Evolutionary conservation across 495 filamentous ascomycete species (phyloP).

Genomic region (Jackrogersella minutella): DNA sequence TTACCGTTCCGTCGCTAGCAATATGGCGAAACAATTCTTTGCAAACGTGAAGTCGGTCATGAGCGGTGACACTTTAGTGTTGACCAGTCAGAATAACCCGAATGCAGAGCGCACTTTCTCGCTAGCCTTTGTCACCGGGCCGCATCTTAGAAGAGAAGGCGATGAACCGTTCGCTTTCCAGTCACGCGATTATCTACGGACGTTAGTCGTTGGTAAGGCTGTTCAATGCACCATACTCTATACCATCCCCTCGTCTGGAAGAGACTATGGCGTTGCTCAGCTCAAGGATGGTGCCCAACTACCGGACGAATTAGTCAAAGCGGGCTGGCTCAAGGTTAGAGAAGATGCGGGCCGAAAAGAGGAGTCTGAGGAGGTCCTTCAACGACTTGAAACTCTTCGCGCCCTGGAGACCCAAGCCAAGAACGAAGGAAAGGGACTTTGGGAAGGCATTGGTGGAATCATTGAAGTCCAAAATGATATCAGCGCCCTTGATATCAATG

Average conservation of each 20-base stretch:
- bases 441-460: slow-evolving; percentile 64
- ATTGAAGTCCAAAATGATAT: slow-evolving; percentile 84
- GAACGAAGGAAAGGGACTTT: slow-evolving; percentile 78
- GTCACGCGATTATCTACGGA: slow-evolving; percentile 89
- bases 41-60: slow-evolving; percentile 93
- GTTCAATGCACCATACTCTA: slow-evolving; percentile 84
- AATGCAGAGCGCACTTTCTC: slow-evolving; percentile 83
- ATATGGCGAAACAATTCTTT: slow-evolving; percentile 55
- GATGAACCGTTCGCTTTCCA: slow-evolving; percentile 93
- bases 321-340: slow-evolving; percentile 89
- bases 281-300: slow-evolving; percentile 76
- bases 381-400: slow-evolving; percentile 77
- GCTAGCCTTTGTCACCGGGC: slow-evolving; percentile 89
- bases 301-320: slow-evolving; percentile 79
- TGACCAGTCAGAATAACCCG: slow-evolving; percentile 76
- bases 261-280: slow-evolving; percentile 84
- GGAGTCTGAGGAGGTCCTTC: slow-evolving; percentile 74
- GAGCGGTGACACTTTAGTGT: slow-evolving; percentile 89
- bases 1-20: slow-evolving; percentile 29
- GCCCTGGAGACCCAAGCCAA: slow-evolving; percentile 82
- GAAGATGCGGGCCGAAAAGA: slow-evolving; percentile 92
- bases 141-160: slow-evolving; percentile 83
- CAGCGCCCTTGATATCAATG: slow-evolving; percentile 71
- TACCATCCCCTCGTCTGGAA: slow-evolving; percentile 80
- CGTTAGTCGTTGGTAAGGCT: slow-evolving; percentile 82